Base-by-base conservation (phyloP, 768 basidiomycete genomes). In the Paxillus involutus region DNA sequence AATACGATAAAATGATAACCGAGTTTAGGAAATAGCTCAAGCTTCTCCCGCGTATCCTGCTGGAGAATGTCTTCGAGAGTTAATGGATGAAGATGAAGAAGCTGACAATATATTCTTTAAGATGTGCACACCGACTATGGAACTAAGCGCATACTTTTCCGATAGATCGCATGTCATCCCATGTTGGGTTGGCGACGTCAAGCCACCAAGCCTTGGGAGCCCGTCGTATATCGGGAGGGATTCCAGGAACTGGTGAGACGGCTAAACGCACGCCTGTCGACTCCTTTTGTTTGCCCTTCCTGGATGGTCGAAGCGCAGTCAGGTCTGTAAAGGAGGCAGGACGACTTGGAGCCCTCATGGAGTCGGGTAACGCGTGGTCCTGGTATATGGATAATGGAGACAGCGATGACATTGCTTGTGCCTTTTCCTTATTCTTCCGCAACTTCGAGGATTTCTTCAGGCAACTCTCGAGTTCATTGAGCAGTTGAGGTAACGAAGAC, bases 1-100 rank as follows among this genome's bases (percentile, higher is more conserved):
- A 95, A 92, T 17, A 88, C 88, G 51, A 96, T 76, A 63, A 98
- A 93, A 67, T 95, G 93, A 71, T 98, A 98, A 2, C 94, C 95
- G 13, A 98, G 80, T 59, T 81, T 85, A 0, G 89, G 83, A 65
- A 95, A 96, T 17, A 86, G 73, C 64, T 97, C 94, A 16, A 96
- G 71, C 71, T 98, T 98, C 71, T 97, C 95, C 37, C 93, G 80
- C 14, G 91, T 88, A 55, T 98, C 94, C 71, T 90, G 87, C 55
- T 92, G 90, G 8, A 98, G 71, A 43, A 96, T 91, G 71, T 98
- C 94, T 70, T 98, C 95, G 12, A 97, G 77, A 0, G 94, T 96
- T 44, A 98, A 73, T 0, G 95, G 95, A 69, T 98, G 95, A 1
- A 98, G 79, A 57, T 91, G 90, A 24, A 96, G 75, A 16, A 91